Base-by-base conservation (phyloP, 2,329 filamentous ascomycete genomes). In the Pseudodiploospora longispora region DNA sequence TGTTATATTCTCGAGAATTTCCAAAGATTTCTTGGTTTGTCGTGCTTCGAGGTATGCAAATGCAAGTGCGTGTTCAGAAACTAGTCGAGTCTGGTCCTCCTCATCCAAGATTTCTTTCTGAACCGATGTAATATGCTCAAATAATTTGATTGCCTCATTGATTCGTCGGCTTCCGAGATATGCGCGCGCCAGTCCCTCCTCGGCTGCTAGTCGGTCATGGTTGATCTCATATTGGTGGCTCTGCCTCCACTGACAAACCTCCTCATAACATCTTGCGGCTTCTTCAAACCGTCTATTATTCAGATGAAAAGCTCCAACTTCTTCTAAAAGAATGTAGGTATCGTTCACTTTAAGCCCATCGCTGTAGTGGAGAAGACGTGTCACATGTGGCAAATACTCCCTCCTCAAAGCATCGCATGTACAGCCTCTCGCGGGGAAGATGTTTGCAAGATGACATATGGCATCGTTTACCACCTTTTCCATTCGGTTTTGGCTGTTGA, bases 231-330 rank as follows among this genome's bases (percentile, higher is more conserved):
- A 30, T 10, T 28, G 38, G 6, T 5, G 50, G 37, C 31, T 34
- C 34, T 34, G 32, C 32, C 12, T 34, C 32, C 32, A 34, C 8
- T 34, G 12, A 34, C 32, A 34, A 12, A 34, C 2, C 8, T 34
- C 32, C 32, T 34, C 12, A 34, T 34, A 34, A 34, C 12, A 34
- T 12, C 8, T 34, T 12, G 12, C 12, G 9, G 32, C 32, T 34
- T 34, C 32, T 34, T 34, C 12, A 34, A 34, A 34, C 52, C 43
- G 38, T 56, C 52, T 6, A 1, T 3, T 33, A 27, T 9, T 30
- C 57, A 46, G 29, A 47, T 55, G 12, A 12, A 9, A 34, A 12
- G 8, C 32, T 12, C 32, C 32, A 34, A 34, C 32, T 12, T 34
- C 9, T 28, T 28, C 9, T 7, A 30, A 40, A 30, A 40, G 38